These are phyloP conservation scores for Mycena belliarum DNA, from an alignment of 768 basidiomycete species.

Conservation along the genomic window DNA sequence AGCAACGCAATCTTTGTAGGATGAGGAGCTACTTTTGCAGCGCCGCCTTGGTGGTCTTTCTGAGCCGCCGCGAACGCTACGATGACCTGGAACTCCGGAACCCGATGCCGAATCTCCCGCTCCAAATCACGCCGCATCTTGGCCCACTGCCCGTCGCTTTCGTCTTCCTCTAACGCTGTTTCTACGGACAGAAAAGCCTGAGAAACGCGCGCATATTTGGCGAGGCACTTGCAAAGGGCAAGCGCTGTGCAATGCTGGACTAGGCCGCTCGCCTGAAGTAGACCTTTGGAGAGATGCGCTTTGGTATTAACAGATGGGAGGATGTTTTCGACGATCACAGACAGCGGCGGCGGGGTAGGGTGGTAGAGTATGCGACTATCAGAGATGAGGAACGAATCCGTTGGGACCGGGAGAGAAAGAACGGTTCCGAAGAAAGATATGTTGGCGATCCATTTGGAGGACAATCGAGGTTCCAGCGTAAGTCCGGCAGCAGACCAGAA, in stretches of 20 bases:
- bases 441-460: conserved; percentile 90
- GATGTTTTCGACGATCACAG: conserved; percentile 71
- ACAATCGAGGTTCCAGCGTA: conserved; percentile 83
- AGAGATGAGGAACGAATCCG: conserved; percentile 60
- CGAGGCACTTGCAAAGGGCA: conserved; percentile 71
- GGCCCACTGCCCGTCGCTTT: conserved; percentile 73
- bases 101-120: conserved; percentile 67
- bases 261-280: conserved; percentile 69
- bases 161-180: conserved; percentile 58
- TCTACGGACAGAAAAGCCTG: conserved; percentile 50
- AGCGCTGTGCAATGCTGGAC: conserved; percentile 88
- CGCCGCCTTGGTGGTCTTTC: conserved; percentile 26
- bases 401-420: conserved; percentile 74
- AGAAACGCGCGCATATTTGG: conserved; percentile 65
- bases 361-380: conserved; percentile 51
- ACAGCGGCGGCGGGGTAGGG: conserved; percentile 74
- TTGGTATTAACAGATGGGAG: conserved; percentile 73
- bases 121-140: conserved; percentile 67
- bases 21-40: conserved; percentile 22
- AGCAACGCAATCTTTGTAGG: conserved; percentile 60
- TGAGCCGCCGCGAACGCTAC: conserved; percentile 75
- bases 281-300: conserved; percentile 75
- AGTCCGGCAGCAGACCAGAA: conserved; percentile 72
- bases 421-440: conserved; percentile 81
- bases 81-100: conserved; percentile 87